Base-by-base conservation (phyloP, 2,329 filamentous ascomycete species). In the Ophiocordyceps unilateralis region DNA sequence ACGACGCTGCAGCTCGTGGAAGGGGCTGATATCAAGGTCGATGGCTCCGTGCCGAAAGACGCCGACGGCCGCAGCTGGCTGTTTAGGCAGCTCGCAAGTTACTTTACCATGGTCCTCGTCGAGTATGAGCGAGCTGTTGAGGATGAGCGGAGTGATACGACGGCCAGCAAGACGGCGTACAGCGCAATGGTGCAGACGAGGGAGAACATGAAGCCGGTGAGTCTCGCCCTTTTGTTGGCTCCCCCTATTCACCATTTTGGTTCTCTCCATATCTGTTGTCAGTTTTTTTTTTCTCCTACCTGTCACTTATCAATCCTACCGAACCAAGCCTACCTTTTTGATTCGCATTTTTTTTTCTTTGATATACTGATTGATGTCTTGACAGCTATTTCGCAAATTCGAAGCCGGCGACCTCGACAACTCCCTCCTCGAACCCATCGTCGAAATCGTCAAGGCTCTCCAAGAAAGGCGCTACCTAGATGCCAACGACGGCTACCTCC, bases 381-480 rank as follows among this genome's bases (percentile, higher is more conserved):
- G 23, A 21, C 39, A 74, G 70, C 68, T 98, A 19, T 95, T 96
- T 62, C 81, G 83, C 45, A 87, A 86, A 54, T 79, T 98, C 48
- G 89, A 96, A 59, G 79, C 80, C 48, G 76, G 72, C 20, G 83
- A 88, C 44, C 61, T 95, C 7, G 81, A 91, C 49, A 78, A 88
- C 49, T 78, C 77, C 32, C 74, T 94, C 28, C 67, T 96, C 22
- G 75, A 80, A 45, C 84, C 88, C 19, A 75, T 98, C 9, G 76
- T 93, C 14, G 87, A 95, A 62, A 95, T 98, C 51, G 88, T 95
- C 24, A 74, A 83, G 54, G 83, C 87, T 22, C 86, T 89, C 4
- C 91, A 98, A 62, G 80, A 87, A 57, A 75, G 87, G 46, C 77
- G 85, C 48, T 98, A 98, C 57, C 89, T 98, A 40, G 84, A 95